Evolutionary conservation across 2,329 filamentous ascomycete species (phyloP).

Genomic region (Alternaria ethzedia): DNA sequence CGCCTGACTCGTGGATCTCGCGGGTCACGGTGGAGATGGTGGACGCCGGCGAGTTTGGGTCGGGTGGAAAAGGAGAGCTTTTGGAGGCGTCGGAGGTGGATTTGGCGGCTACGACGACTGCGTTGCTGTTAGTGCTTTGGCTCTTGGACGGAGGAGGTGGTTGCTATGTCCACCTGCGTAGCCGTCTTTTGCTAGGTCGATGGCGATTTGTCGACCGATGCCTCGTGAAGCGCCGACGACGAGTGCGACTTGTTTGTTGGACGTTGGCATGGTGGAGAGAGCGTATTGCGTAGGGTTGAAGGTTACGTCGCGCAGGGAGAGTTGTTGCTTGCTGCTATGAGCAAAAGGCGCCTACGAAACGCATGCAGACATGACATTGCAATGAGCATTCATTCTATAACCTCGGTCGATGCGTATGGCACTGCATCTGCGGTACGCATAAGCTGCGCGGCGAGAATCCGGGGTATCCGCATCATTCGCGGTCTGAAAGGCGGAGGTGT

Average conservation of each 20-base stretch:
- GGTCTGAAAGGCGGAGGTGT: not conserved
- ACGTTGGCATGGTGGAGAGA: constrained; percentile 10
- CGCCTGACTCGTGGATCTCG: constrained; percentile 72
- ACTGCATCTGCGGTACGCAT: not conserved
- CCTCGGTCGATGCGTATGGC: not conserved
- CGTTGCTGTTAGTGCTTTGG: constrained; percentile 5
- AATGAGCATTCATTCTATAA: constrained; percentile 2
- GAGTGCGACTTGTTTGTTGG: constrained; percentile 65
- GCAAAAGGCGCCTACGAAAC: not conserved
- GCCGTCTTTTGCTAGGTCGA: constrained; percentile 74
- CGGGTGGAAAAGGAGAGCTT: constrained; percentile 69
- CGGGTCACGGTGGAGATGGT: constrained; percentile 81
- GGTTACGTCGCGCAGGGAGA: not conserved
- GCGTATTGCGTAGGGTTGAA: not conserved
- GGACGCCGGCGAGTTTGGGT: constrained; percentile 75
- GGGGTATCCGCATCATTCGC: constrained; percentile 6
- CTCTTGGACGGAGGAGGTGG: not conserved
- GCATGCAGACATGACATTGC: not conserved
- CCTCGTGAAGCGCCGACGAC: constrained; percentile 79
- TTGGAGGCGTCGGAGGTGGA: constrained; percentile 68
- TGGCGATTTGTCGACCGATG: constrained; percentile 80
- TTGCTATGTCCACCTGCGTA: constrained; percentile 66
- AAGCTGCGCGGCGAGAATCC: not conserved
- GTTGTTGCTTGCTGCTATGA: not conserved
- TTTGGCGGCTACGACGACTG: constrained; percentile 80